A percentile compares a stretch with the other conserved stretches of the same genome.
These are phyloP conservation scores for Yamadazyma conglobata DNA, from an alignment of 1,139 yeast genomes.

Conservation along the genomic window DNA sequence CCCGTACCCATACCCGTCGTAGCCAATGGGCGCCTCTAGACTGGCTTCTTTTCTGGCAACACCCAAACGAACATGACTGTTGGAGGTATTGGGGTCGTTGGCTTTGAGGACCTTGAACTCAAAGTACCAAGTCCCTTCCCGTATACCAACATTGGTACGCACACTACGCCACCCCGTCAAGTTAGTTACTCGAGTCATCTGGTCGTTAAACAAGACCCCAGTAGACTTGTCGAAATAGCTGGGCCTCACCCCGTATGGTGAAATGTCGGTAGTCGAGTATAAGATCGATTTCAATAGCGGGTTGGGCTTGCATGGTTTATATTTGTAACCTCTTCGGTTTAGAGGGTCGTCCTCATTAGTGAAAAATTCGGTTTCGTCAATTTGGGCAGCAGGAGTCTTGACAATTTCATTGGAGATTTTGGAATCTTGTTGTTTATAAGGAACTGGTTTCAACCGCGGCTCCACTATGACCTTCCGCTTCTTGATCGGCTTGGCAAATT, in stretches of 20 bases:
- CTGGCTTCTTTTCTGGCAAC: slow-evolving; percentile 82
- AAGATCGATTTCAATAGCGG: slow-evolving; percentile 56
- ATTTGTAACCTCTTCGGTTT: slow-evolving; percentile 79
- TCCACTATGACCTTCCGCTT: slow-evolving; percentile 22
- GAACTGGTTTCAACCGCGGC: slow-evolving; percentile 46
- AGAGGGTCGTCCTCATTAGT: slow-evolving; percentile 73
- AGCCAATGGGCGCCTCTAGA: slow-evolving; percentile 93
- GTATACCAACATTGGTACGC: slow-evolving; percentile 69
- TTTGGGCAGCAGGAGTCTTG: slow-evolving; percentile 9
- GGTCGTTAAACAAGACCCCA: slow-evolving; percentile 49
- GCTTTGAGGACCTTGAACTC: slow-evolving; percentile 57
- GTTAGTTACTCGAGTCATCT: slow-evolving; percentile 40
- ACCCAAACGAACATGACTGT: slow-evolving; percentile 76
- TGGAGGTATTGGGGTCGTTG: slow-evolving; percentile 7
- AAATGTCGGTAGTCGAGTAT: slow-evolving; percentile 72
- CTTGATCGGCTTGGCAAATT: slow-evolving; percentile 12
- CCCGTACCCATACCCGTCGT: slow-evolving; percentile 92
- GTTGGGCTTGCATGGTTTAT: slow-evolving; percentile 74
- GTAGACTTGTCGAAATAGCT: slow-evolving; percentile 72
- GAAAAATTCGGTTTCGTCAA: slow-evolving; percentile 30
- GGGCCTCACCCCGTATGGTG: slow-evolving; percentile 62
- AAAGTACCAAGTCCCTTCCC: slow-evolving; percentile 79
- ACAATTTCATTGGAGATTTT: slow-evolving; percentile 8
- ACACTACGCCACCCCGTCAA: slow-evolving; percentile 82
- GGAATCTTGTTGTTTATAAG: slow-evolving; percentile 36